These are phyloP conservation scores for Echria macrotheca DNA, from an alignment of 495 filamentous ascomycete genomes.

Conservation along the genomic window DNA sequence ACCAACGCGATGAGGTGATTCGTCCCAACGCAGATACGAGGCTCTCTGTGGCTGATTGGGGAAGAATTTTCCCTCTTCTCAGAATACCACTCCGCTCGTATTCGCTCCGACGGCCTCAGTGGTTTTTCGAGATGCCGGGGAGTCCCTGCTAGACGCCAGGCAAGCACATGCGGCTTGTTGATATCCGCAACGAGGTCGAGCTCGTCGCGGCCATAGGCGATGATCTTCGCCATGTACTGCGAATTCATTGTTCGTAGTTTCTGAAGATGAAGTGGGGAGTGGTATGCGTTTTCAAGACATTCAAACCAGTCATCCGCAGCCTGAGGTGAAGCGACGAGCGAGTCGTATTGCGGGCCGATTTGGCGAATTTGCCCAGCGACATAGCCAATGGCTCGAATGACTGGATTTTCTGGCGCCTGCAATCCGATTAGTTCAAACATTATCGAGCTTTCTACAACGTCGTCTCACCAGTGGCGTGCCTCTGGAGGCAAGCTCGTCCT, in stretches of 20 bases:
- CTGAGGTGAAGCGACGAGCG: constrained; percentile 12
- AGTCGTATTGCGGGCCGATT: constrained; percentile 11
- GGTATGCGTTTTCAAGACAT: constrained; percentile 10
- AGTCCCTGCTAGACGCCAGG: too few relatives aligned
- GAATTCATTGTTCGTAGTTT: constrained; percentile 16
- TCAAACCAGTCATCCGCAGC: constrained; percentile 14
- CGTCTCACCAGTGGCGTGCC: too few relatives aligned
- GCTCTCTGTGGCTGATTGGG: neutral
- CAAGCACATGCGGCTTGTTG: neutral
- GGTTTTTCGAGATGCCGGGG: too few relatives aligned
- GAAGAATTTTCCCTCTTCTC: neutral
- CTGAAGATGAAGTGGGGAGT: constrained; percentile 10
- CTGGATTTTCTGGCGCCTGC: neutral
- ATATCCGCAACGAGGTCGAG: constrained; percentile 11
- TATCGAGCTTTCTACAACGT: too few relatives aligned
- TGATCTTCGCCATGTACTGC: constrained; percentile 11
- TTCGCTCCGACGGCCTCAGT: too few relatives aligned
- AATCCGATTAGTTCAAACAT: too few relatives aligned
- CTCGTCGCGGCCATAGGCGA: constrained; percentile 11
- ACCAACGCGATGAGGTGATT: constrained; percentile 17
- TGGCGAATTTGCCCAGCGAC: constrained; percentile 11
- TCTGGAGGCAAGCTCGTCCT: neutral
- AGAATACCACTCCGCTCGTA: neutral
- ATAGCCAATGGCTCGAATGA: constrained; percentile 13
- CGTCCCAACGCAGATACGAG: constrained; percentile 17